Percentiles rank a stretch among this genome's conserved stretches.
These are phyloP conservation scores for Polychaeton citri DNA, from an alignment of 2,329 filamentous ascomycete species.

Conservation along the genomic window DNA sequence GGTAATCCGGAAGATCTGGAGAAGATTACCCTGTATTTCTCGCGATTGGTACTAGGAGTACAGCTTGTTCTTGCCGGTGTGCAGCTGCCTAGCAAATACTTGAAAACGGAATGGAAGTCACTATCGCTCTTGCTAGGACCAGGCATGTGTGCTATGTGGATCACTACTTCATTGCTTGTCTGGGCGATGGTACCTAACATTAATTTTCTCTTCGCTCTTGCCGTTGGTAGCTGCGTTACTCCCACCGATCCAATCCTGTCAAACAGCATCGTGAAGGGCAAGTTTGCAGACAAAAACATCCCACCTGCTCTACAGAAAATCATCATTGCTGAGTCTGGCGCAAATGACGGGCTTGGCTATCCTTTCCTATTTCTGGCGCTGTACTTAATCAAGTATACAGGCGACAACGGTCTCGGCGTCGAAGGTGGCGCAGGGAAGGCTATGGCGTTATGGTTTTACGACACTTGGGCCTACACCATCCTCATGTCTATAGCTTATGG, in stretches of 20 bases:
- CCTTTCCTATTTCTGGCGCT: slow-evolving; percentile 77
- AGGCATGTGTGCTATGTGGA: slow-evolving; percentile 78
- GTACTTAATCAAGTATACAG: slow-evolving; percentile 67
- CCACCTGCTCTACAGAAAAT: slow-evolving; percentile 66
- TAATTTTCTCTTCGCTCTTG: slow-evolving; percentile 63
- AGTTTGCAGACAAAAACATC: slow-evolving; percentile 83
- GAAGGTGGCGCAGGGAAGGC: slow-evolving; percentile 51
- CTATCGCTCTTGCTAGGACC: slow-evolving; percentile 65
- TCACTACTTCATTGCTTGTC: slow-evolving; percentile 63
- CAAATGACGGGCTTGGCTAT: slow-evolving; percentile 81
- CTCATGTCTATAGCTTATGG: slow-evolving; percentile 68
- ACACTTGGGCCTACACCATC: slow-evolving; percentile 76
- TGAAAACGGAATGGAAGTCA: slow-evolving; percentile 65
- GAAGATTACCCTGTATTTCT: slow-evolving; percentile 68
- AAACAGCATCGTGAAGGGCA: slow-evolving; percentile 84
- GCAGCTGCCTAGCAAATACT: slow-evolving; percentile 72
- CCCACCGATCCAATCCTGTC: slow-evolving; percentile 82
- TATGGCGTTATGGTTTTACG: slow-evolving; percentile 69
- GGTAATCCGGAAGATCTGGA: slow-evolving; percentile 46
- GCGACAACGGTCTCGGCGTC: slow-evolving; percentile 41
- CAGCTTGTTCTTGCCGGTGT: slow-evolving; percentile 82
- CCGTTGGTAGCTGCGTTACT: slow-evolving; percentile 75
- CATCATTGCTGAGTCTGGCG: slow-evolving; percentile 57
- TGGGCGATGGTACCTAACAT: slow-evolving; percentile 63
- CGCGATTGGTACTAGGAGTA: slow-evolving; percentile 74